phyloP scores from a whole-genome alignment of 768 basidiomycete species.

The Tricholoma sp. region DNA sequence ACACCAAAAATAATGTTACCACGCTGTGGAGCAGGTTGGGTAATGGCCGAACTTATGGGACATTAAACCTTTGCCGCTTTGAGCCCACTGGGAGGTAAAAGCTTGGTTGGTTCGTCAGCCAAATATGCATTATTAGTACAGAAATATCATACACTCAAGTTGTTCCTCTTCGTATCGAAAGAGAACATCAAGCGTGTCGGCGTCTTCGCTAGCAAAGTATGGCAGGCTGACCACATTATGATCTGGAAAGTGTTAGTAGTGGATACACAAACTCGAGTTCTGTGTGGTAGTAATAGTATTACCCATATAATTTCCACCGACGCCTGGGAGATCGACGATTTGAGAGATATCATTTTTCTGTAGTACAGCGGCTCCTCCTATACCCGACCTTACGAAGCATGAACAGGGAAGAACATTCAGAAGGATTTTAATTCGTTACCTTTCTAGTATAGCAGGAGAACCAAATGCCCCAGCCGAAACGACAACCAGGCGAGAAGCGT shows the following conservation, averaged over 20 bases:
- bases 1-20: too few relatives aligned
- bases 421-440: slow-evolving; percentile 18
- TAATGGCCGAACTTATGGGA: too few relatives aligned
- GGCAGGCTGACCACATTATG: too few relatives aligned
- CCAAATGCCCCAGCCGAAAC: slow-evolving; percentile 52
- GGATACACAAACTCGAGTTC: too few relatives aligned
- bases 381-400: slow-evolving; percentile 43
- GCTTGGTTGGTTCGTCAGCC: slow-evolving; percentile 8
- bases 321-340: slow-evolving; percentile 64
- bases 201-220: too few relatives aligned
- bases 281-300: background rate
- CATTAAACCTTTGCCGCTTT: too few relatives aligned
- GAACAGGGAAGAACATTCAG: background rate
- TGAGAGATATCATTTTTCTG: slow-evolving; percentile 40
- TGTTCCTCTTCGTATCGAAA: too few relatives aligned
- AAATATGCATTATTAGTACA: background rate
- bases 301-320: slow-evolving; percentile 69
- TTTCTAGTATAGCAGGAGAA: slow-evolving; percentile 50
- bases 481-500: slow-evolving; percentile 42
- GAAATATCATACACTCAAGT: background rate
- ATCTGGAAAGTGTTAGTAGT: too few relatives aligned
- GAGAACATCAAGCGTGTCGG: too few relatives aligned
- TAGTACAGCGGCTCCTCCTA: slow-evolving; percentile 52
- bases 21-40: too few relatives aligned
- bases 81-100: background rate